Base-by-base conservation (phyloP, 2,329 filamentous ascomycete genomes). In the Nothophoma quercina region DNA sequence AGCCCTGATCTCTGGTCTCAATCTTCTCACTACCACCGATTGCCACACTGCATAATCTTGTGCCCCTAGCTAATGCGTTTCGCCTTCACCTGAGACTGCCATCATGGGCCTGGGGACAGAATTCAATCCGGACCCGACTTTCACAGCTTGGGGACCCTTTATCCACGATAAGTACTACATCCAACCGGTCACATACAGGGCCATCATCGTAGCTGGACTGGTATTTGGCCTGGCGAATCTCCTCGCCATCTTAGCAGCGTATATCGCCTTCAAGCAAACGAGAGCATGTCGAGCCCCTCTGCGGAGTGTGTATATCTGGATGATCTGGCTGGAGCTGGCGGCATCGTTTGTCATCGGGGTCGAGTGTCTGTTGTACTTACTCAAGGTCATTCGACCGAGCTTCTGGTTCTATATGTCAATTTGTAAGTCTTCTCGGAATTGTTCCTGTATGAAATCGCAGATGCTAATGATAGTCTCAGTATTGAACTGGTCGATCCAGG, bases 261-360 rank as follows among this genome's bases (percentile, higher is more conserved):
- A 70, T 44, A 56, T 65, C 29, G 74, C 68, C 7, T 35, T 56
- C 22, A 51, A 10, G 47, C 70, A 60, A 56, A 75, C 45, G 39
- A 65, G 39, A 46, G 35, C 49, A 12, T 64, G 61, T 21, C 59
- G 59, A 5, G 47, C 32, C 48, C 55, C 69, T 7, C 53, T 56
- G 30, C 59, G 56, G 13, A 78, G 76, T 41, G 56, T 63, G 1
- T 80, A 80, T 47, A 68, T 81, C 0, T 76, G 74, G 68, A 77
- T 81, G 75, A 72, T 81, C 42, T 81, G 79, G 79, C 46, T 73
- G 5, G 79, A 81, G 60, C 69, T 80, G 7, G 13, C 69, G 3
- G 77, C 77, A 3, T 79, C 74, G 21, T 58, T 78, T 7, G 62
- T 68, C 12, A 78, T 81, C 33, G 70, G 66, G 4, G 50, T 78